phyloP scores from a whole-genome alignment of 2,329 filamentous ascomycete species.

The Fusarium sp. region DNA sequence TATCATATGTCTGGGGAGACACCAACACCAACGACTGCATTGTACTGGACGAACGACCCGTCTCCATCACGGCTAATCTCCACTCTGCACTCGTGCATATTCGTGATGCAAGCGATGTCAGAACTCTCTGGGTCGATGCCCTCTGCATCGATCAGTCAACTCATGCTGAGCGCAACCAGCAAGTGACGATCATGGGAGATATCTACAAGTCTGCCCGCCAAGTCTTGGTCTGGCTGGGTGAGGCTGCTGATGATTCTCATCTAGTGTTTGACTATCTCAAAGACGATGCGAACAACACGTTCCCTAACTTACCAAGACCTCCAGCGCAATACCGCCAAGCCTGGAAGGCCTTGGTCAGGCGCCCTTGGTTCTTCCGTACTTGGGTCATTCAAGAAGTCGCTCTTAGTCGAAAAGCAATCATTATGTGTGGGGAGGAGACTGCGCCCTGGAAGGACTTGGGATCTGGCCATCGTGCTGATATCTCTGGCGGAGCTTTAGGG shows the following conservation, averaged over 20 bases:
- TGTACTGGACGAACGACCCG: neutral
- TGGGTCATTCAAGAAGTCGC: slow-evolving; percentile 27
- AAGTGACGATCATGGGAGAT: slow-evolving; percentile 27
- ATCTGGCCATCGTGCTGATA: neutral
- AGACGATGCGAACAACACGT: neutral
- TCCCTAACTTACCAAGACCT: neutral
- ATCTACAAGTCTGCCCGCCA: slow-evolving; percentile 26
- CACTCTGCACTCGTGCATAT: slow-evolving; percentile 14
- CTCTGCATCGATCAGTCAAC: slow-evolving; percentile 4
- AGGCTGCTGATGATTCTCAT: neutral
- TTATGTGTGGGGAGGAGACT: slow-evolving; percentile 15
- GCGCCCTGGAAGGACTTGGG: neutral
- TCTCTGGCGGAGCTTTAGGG: neutral
- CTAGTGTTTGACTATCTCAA: slow-evolving; percentile 16
- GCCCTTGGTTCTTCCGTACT: slow-evolving; percentile 28
- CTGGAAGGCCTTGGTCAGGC: slow-evolving; percentile 4
- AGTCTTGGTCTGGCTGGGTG: slow-evolving; percentile 22
- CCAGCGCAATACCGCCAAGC: neutral
- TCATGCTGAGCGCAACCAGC: slow-evolving; percentile 25
- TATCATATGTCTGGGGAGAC: slow-evolving; percentile 29
- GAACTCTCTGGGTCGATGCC: slow-evolving; percentile 17
- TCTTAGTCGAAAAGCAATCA: neutral
- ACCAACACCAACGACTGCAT: neutral
- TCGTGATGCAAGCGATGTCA: neutral
- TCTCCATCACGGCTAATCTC: slow-evolving; percentile 10